Conservation (phyloP, 176 grass and related monocot genomes). For the Microstegium vimineum region DNA sequence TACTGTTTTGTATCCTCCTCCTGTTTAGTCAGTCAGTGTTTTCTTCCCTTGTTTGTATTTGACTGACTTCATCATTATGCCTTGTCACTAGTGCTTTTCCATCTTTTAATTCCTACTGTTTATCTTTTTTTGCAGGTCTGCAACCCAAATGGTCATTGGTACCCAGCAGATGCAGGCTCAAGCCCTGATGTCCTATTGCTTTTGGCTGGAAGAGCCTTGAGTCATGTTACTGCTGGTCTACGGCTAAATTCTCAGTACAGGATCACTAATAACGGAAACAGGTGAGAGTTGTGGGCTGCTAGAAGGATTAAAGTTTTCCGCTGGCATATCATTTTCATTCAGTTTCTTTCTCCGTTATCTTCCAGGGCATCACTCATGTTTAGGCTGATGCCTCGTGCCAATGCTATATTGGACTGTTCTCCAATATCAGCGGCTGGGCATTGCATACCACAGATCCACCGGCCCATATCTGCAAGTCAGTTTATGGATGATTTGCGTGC, state of each 20-base stretch:
- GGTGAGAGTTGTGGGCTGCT: conserved; percentile 11
- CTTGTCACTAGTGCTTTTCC: background rate
- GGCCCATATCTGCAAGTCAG: conserved; percentile 61
- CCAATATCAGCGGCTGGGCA: conserved; percentile 63
- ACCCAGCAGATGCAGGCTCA: conserved; percentile 49
- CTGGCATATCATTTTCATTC: conserved; percentile 6
- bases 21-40: background rate
- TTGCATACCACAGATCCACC: conserved; percentile 56
- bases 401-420: conserved; percentile 72
- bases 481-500: conserved; percentile 60
- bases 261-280: conserved; percentile 30
- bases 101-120: conserved; percentile 25
- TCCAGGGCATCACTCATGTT: conserved; percentile 78
- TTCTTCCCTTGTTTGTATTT: background rate
- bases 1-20: background rate
- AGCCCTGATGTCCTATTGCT: conserved; percentile 50
- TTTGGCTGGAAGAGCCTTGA: conserved; percentile 67
- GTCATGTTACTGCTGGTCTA: conserved; percentile 71
- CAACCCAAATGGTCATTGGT: conserved; percentile 79
- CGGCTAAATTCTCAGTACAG: conserved; percentile 50
- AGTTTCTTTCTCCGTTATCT: background rate
- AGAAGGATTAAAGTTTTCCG: conserved; percentile 3
- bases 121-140: conserved; percentile 61
- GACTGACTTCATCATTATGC: background rate
- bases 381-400: conserved; percentile 66